Percentiles rank a stretch among this genome's conserved stretches.
Evolutionary conservation across 148 eudicot species (phyloP).

Genomic region (Rhododendron vialii): DNA sequence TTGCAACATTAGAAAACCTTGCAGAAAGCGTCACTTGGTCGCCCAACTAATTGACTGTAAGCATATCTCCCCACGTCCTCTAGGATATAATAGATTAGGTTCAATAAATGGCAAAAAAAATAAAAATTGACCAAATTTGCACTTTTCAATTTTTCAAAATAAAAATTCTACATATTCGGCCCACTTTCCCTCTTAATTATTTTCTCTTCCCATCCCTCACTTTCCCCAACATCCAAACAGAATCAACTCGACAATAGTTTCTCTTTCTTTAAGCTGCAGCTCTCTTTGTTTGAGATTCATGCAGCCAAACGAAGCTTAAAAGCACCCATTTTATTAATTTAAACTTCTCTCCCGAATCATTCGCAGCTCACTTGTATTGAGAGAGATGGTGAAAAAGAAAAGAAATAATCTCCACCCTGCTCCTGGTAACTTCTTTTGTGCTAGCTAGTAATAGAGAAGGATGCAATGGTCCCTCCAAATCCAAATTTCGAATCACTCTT

Average conservation of each 20-base stretch:
- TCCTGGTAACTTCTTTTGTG: background rate
- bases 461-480: background rate
- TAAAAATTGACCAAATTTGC: too few species aligned
- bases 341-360: background rate
- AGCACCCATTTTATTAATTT: background rate
- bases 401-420: background rate
- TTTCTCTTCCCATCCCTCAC: too few species aligned
- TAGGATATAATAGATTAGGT: too few species aligned
- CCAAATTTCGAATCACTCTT: background rate
- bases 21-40: too few species aligned
- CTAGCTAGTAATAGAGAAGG: background rate
- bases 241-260: too few species aligned
- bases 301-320: background rate
- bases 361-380: background rate
- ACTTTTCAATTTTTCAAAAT: too few species aligned
- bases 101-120: too few species aligned
- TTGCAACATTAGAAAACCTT: too few species aligned
- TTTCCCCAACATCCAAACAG: too few species aligned
- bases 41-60: too few species aligned
- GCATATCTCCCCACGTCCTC: rapidly evolving
- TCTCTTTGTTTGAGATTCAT: background rate
- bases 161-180: too few species aligned
- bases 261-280: background rate
- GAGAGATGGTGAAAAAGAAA: background rate
- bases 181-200: too few species aligned